phyloP scores from a whole-genome alignment of 805 yeast species.

The Candida sonorensis region DNA sequence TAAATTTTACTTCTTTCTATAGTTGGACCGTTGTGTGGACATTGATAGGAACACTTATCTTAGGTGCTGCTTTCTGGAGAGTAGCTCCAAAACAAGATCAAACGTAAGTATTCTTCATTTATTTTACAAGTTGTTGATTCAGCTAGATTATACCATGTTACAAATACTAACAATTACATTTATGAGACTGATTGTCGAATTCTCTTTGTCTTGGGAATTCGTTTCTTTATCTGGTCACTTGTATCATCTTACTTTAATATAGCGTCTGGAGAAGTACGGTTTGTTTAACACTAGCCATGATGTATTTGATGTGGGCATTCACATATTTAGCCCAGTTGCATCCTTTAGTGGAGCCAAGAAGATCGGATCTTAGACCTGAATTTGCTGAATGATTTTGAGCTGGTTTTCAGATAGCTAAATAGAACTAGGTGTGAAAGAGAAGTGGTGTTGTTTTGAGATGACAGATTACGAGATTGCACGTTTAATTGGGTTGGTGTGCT shows the following conservation, averaged over 20 bases:
- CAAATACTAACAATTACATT: too few species aligned
- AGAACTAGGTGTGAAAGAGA: too few species aligned
- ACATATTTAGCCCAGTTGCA: slow-evolving; percentile 84
- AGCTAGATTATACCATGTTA: too few species aligned
- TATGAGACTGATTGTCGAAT: too few species aligned
- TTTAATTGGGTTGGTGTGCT: too few species aligned
- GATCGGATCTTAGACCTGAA: slow-evolving; percentile 88
- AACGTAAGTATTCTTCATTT: slow-evolving; percentile 37
- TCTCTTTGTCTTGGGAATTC: too few species aligned
- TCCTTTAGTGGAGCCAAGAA: slow-evolving; percentile 85
- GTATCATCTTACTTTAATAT: too few species aligned
- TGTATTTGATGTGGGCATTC: slow-evolving; percentile 65
- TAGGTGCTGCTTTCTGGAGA: slow-evolving; percentile 70
- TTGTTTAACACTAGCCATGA: slow-evolving; percentile 61
- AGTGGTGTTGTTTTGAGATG: too few species aligned
- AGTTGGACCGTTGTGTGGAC: slow-evolving; percentile 70
- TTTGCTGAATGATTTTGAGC: slow-evolving; percentile 29
- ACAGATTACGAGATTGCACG: too few species aligned
- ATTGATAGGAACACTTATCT: slow-evolving; percentile 48
- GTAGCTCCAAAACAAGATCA: slow-evolving; percentile 79
- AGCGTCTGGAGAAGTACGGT: slow-evolving; percentile 70
- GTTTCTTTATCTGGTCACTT: too few species aligned
- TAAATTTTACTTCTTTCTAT: too few species aligned
- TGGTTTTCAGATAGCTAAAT: neutral
- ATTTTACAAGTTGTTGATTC: too few species aligned